These are phyloP conservation scores for Lablab purpureus DNA, from an alignment of 306 rosid genomes.

Conservation along the genomic window DNA sequence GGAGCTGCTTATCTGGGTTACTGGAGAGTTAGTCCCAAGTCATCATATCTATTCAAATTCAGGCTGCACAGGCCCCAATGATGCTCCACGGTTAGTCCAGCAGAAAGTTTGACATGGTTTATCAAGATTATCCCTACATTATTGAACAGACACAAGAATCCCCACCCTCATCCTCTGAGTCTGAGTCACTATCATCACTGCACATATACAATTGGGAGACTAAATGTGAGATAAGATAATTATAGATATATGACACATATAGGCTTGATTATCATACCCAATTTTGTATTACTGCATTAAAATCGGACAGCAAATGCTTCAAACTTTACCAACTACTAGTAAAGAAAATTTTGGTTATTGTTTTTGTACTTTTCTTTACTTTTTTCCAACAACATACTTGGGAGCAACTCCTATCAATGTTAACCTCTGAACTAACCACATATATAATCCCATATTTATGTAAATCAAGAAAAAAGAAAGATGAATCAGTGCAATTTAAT, in stretches of 20 bases:
- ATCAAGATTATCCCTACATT: constrained; percentile 61
- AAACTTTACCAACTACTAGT: constrained; percentile 1
- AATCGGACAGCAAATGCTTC: background rate
- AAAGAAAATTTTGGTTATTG: background rate
- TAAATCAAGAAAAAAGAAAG: background rate
- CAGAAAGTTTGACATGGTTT: constrained; percentile 41
- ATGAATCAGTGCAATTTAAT: constrained; percentile 5
- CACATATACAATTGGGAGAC: constrained; percentile 48
- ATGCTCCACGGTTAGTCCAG: constrained; percentile 46
- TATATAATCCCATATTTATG: background rate
- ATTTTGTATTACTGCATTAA: constrained; percentile 22
- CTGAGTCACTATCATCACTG: constrained; percentile 80
- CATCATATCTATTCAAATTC: constrained; percentile 41
- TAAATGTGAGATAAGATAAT: constrained; percentile 42
- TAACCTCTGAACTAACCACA: constrained; percentile 31
- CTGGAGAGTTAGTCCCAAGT: constrained; percentile 43
- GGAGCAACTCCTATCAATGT: background rate
- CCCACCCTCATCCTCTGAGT: constrained; percentile 74
- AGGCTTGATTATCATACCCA: constrained; percentile 8
- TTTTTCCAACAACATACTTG: constrained; percentile 10
- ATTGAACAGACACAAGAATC: constrained; percentile 76
- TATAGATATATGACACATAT: background rate
- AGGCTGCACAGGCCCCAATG: constrained; percentile 3
- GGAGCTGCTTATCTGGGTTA: constrained; percentile 45
- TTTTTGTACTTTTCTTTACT: background rate